These are phyloP conservation scores for Sporothrix luriei DNA, from an alignment of 2,329 filamentous ascomycete genomes.

Conservation along the genomic window DNA sequence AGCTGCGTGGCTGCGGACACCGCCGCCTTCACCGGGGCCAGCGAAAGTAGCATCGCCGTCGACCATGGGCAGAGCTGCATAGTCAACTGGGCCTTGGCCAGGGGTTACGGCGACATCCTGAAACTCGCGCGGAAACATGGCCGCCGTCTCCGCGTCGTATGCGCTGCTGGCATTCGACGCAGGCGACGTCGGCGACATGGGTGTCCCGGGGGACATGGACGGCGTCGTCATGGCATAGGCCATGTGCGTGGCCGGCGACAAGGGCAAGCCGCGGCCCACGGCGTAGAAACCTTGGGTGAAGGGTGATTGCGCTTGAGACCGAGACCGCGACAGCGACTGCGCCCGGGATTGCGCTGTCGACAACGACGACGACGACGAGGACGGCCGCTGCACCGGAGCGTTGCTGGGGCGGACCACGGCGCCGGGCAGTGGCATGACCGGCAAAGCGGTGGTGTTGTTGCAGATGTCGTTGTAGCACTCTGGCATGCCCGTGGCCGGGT, in stretches of 20 bases:
- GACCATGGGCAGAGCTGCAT: not conserved
- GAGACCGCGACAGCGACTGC: not conserved
- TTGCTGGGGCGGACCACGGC: not conserved
- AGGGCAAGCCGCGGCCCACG: not conserved
- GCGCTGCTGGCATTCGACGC: slow-evolving; percentile 1
- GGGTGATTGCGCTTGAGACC: not conserved
- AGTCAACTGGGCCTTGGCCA: not conserved
- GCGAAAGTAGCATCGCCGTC: not conserved
- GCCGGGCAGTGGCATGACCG: slow-evolving; percentile 7
- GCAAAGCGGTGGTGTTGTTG: slow-evolving; percentile 5
- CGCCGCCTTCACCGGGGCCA: not conserved
- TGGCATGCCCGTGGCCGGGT: slow-evolving; percentile 7
- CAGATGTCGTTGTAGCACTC: slow-evolving; percentile 23
- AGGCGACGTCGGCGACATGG: not conserved
- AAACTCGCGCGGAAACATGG: slow-evolving; percentile 17
- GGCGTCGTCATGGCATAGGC: not conserved
- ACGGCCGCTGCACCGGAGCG: not conserved
- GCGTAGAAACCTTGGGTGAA: slow-evolving; percentile 18
- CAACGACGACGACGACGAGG: not conserved
- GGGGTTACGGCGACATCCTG: not conserved
- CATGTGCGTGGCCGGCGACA: not conserved
- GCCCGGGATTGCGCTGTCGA: not conserved
- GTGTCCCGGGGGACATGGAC: not conserved
- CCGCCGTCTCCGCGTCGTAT: not conserved
- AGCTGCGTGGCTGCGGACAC: too few relatives aligned